phyloP scores from a whole-genome alignment of 2,329 filamentous ascomycete genomes.

The Diaporthe destruens region DNA sequence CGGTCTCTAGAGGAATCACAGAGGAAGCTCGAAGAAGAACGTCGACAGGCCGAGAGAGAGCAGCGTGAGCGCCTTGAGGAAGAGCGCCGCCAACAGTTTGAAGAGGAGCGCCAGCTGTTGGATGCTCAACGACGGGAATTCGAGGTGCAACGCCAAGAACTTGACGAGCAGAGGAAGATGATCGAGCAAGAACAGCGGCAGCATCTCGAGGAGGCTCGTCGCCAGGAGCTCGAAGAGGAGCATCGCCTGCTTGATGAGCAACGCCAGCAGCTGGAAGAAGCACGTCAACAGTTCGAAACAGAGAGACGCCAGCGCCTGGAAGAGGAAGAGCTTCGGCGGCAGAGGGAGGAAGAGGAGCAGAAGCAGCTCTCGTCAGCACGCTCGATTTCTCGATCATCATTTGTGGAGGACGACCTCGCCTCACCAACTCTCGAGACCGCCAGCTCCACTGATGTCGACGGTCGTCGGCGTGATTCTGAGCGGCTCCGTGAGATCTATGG shows the following conservation, averaged over 20 bases:
- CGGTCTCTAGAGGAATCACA: conserved; percentile 39
- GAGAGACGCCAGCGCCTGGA: conserved; percentile 40
- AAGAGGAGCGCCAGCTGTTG: conserved; percentile 39
- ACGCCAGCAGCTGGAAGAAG: conserved; percentile 39
- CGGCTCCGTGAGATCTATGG: conserved; percentile 68
- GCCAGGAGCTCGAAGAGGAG: conserved; percentile 38
- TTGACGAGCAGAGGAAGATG: conserved; percentile 38
- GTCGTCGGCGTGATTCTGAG: conserved; percentile 61
- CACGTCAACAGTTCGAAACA: conserved; percentile 39
- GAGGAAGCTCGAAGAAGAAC: conserved; percentile 36
- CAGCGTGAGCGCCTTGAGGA: conserved; percentile 44
- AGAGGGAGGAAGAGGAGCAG: conserved; percentile 49
- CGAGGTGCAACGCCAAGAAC: conserved; percentile 40
- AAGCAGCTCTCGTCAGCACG: conserved; percentile 41
- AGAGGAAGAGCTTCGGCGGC: conserved; percentile 40
- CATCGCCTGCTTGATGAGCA: conserved; percentile 40
- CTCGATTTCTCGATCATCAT: conserved; percentile 43
- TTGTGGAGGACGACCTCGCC: conserved; percentile 35
- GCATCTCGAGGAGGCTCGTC: conserved; percentile 37
- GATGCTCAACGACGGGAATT: conserved; percentile 41
- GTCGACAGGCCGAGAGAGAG: conserved; percentile 39
- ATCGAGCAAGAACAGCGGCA: conserved; percentile 40
- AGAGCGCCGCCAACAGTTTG: conserved; percentile 41
- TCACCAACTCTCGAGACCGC: conserved; percentile 31
- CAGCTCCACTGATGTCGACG: conserved; percentile 43